Evolutionary conservation across 2,329 filamentous ascomycete genomes (phyloP), one percentile per base, ranked within the genome.

Genomic region (Aureobasidium leucospermi): DNA sequence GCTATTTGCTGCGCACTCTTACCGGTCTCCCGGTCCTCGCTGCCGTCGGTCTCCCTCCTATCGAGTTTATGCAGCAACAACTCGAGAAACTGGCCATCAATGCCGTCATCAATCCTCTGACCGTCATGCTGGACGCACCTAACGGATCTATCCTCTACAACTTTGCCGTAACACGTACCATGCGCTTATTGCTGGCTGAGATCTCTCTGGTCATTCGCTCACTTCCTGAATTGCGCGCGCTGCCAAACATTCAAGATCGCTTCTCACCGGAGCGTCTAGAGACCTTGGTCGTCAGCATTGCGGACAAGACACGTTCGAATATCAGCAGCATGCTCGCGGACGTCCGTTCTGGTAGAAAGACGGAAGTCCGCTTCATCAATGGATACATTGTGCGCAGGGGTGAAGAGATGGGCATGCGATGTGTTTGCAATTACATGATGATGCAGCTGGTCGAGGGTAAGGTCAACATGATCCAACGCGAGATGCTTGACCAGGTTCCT

Each of bases 341-440:
- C 66, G 76, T 92, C 11, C 75, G 82, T 10, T 71, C 74, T 1
- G 87, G 88, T 1, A 60, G 68, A 62, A 74, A 78, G 60, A 90
- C 89, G 0, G 90, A 96, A 67, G 82, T 96, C 42, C 84, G 92
- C 47, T 96, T 87, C 67, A 82, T 93, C 65, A 96, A 95, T 70
- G 93, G 92, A 0, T 99, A 93, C 75, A 87, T 99, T 61, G 79
- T 95, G 34, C 80, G 78, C 53, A 81, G 87, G 42, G 94, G 88
- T 0, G 80, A 83, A 66, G 82, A 89, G 69, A 67, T 92, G 62
- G 89, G 89, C 1, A 77, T 96, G n/a, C 77, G 82, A 53, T 85
- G 85, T 67, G 82, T 84, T 10, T 78, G 86, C 62, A 94, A 96
- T 69, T 85, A 86, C 66, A 81, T 89, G 78, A 76, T 95, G 43